Evolutionary conservation across 1,284 basidiomycete genomes (phyloP).

Genomic region (Ceratobasidium papillatum): DNA sequence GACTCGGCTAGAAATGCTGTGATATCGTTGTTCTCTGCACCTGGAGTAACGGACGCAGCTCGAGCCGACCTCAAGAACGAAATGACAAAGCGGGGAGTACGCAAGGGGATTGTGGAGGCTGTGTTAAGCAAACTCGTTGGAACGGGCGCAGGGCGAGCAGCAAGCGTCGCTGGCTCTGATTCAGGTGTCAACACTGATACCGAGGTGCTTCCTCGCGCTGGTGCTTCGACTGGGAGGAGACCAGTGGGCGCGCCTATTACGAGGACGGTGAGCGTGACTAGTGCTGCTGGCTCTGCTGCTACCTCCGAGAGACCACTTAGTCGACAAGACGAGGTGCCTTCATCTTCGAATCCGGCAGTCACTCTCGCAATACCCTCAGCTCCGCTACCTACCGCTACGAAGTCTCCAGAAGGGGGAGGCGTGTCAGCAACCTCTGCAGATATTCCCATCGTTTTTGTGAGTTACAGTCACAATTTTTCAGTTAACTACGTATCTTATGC

Average conservation of each 20-base stretch:
- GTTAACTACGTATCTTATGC: constrained; percentile 20
- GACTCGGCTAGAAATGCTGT: constrained; percentile 83
- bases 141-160: constrained; percentile 42
- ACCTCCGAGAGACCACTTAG: constrained; percentile 21
- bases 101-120: constrained; percentile 83
- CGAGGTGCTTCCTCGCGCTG: constrained; percentile 28
- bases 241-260: background rate
- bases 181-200: constrained; percentile 28
- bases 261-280: constrained; percentile 28
- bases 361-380: constrained; percentile 21
- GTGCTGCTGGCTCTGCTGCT: constrained; percentile 13
- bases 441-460: constrained; percentile 66
- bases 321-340: constrained; percentile 1
- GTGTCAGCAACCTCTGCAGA: constrained; percentile 60
- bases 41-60: constrained; percentile 82
- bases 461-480: constrained; percentile 39
- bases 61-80: constrained; percentile 94
- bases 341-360: background rate
- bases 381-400: constrained; percentile 1
- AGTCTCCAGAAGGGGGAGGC: constrained; percentile 25
- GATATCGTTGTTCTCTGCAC: constrained; percentile 84
- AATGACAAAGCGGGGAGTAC: constrained; percentile 81
- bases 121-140: constrained; percentile 69
- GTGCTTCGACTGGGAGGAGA: background rate
- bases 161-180: constrained; percentile 27